Conservation (phyloP, 169 alveolate genomes). For the Babesia divergens region DNA sequence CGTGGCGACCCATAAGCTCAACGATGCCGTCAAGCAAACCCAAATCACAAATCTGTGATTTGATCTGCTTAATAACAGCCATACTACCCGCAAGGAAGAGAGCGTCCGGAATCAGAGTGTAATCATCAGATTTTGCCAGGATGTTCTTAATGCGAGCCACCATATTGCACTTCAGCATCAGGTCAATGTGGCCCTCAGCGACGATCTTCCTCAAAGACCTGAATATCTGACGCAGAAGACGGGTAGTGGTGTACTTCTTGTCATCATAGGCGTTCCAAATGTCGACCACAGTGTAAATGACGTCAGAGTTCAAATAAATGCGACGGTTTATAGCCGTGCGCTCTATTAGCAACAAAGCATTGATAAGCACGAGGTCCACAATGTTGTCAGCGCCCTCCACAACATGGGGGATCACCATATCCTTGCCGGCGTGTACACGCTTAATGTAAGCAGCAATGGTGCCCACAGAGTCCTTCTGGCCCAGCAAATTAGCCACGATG, state of each 20-base stretch:
- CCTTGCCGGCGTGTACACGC: conserved; percentile 32
- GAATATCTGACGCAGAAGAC: conserved; percentile 77
- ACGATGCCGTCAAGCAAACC: conserved; percentile 72
- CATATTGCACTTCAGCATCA: conserved; percentile 74
- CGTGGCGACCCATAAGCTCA: conserved; percentile 66
- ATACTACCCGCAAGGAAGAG: conserved; percentile 80
- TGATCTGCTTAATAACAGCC: conserved; percentile 77
- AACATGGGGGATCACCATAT: conserved; percentile 18
- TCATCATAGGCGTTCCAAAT: conserved; percentile 81
- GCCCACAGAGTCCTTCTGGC: conserved; percentile 15
- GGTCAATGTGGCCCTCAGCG: conserved; percentile 78
- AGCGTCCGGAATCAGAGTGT: conserved; percentile 80
- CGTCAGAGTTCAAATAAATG: conserved; percentile 73
- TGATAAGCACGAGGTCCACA: conserved; percentile 65
- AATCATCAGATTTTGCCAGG: conserved; percentile 50
- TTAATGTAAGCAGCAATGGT: conserved; percentile 13
- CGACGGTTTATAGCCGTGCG: conserved; percentile 79
- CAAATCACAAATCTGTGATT: conserved; percentile 75
- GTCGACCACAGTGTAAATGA: conserved; percentile 69
- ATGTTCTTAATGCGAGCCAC: conserved; percentile 48
- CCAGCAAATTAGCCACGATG: conserved; percentile 27
- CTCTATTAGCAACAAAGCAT: conserved; percentile 74
- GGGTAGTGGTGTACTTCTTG: conserved; percentile 62
- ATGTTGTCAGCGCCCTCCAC: conserved; percentile 38
- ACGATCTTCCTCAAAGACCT: conserved; percentile 81